Evolutionary conservation across 192 early-diverging fungal species (phyloP), one percentile per base, ranked within the genome.

Genomic region (Phlyctochytrium arcticum): DNA sequence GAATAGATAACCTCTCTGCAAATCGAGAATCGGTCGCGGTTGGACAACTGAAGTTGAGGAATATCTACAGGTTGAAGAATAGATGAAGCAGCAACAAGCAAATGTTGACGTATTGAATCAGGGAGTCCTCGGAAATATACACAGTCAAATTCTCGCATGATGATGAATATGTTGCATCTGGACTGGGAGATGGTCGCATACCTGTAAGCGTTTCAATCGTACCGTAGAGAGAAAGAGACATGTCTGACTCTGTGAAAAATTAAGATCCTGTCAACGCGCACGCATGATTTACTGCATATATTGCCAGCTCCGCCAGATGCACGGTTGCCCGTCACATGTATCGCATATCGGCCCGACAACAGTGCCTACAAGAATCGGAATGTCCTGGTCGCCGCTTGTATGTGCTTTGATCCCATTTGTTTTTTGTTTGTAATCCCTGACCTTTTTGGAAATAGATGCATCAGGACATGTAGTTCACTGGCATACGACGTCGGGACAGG

Each of bases 321-420:
- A 17, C 6, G 15, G 12, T 29, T 77, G 5, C 82, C 82, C 17
- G 79, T 76, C 70, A 83, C 75, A 17, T 60, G 55, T 9, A 42
- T 84, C 36, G 60, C 67, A 0, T 84, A 83, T 60, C 59, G 80
- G 19, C 75, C 80, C 10, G 75, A 83, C 10, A 27, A 31, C 7
- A 17, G 26, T 3, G 19, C 42, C 5, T 73, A 65, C 54, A 78
- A 69, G 57, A 80, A 73, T 47, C 67, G 72, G 46, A 83, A 83
- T 60, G 70, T 84, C 1, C 49, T 84, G n/a, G 72, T 63, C 9
- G 82, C 82, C 54, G 60, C 67, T 67, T 84, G 79, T 79, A 76
- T 47, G 65, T 44, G 6, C 48, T 37, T n/a, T 36, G 4, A 15
- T 53, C n/a, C 2, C 7, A 21, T 4, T 23, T 23, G 10, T 65